Evolutionary conservation across 345 rosid species (phyloP).

Genomic region (Lenwebbia sp.): DNA sequence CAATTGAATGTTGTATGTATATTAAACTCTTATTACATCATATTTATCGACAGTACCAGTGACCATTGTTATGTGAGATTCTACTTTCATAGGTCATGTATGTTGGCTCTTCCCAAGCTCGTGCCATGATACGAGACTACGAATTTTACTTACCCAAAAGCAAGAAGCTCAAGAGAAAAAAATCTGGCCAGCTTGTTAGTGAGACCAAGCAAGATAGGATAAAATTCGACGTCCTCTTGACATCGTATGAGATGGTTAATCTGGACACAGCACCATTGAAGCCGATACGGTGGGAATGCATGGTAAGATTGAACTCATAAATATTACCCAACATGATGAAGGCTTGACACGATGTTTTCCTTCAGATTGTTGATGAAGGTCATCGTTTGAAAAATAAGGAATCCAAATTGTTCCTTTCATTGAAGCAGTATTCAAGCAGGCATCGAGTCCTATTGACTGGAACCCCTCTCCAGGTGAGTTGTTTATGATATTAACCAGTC

Average conservation of each 20-base stretch:
- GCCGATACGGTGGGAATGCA: conserved; percentile 98
- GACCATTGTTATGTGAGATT: background rate
- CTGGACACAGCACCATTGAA: conserved; percentile 66
- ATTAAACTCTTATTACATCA: background rate
- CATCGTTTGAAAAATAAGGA: conserved; percentile 99
- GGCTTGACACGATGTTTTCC: conserved; percentile 8
- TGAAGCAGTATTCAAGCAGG: conserved; percentile 80
- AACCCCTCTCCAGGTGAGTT: conserved; percentile 92
- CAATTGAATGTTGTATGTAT: conserved; percentile 94
- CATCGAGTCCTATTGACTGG: conserved; percentile 98
- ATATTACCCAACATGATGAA: conserved; percentile 1
- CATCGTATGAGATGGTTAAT: conserved; percentile 98
- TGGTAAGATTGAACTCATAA: conserved; percentile 45
- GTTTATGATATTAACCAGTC: conserved; percentile 9
- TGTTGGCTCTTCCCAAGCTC: conserved; percentile 81
- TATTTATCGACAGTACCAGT: background rate
- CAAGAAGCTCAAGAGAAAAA: conserved; percentile 77
- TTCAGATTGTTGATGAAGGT: conserved; percentile 99
- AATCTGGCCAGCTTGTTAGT: conserved; percentile 65
- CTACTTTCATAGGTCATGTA: conserved; percentile 63
- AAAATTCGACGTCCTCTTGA: conserved; percentile 94
- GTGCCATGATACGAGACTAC: conserved; percentile 81
- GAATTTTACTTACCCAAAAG: conserved; percentile 80
- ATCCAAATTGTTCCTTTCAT: conserved; percentile 80
- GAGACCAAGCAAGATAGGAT: conserved; percentile 95